Evolutionary conservation across 805 yeast genomes (phyloP).

Genomic region (Nakazawaea ishiwadae): DNA sequence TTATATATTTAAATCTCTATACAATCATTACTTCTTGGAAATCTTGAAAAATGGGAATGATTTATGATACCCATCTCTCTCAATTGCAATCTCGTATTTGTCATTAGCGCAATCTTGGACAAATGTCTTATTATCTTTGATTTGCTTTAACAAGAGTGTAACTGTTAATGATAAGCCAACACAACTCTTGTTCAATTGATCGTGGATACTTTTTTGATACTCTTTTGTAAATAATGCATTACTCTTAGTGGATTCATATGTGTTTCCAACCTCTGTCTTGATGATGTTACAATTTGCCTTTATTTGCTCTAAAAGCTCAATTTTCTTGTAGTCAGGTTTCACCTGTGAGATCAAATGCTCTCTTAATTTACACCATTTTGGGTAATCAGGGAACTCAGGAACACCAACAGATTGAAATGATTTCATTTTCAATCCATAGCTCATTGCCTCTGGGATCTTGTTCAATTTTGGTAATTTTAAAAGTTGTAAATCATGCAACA

Average conservation of each 20-base stretch:
- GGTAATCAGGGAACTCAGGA: constrained; percentile 58
- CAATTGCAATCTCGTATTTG: constrained; percentile 19
- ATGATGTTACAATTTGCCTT: constrained; percentile 16
- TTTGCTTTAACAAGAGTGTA: constrained; percentile 15
- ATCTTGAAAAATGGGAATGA: constrained; percentile 40
- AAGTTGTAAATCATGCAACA: constrained; percentile 13
- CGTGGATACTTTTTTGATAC: background rate
- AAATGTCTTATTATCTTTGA: constrained; percentile 12
- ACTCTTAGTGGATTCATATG: too few relatives aligned
- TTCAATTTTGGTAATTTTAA: constrained; percentile 24
- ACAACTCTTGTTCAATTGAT: constrained; percentile 23
- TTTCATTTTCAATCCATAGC: constrained; percentile 64
- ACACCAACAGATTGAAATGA: constrained; percentile 77
- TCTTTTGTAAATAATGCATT: too few relatives aligned
- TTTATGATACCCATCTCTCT: constrained; percentile 33
- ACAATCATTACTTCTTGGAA: background rate
- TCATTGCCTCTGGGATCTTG: constrained; percentile 26
- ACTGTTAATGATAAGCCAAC: constrained; percentile 23
- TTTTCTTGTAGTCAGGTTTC: constrained; percentile 7
- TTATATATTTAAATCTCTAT: background rate
- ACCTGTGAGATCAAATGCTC: background rate
- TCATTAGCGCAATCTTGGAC: constrained; percentile 11
- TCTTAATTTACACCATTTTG: constrained; percentile 23
- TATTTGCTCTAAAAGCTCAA: constrained; percentile 15
- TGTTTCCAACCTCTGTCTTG: too few relatives aligned